phyloP scores from a whole-genome alignment of 345 rosid species.

The Crucihimalaya himalaica region DNA sequence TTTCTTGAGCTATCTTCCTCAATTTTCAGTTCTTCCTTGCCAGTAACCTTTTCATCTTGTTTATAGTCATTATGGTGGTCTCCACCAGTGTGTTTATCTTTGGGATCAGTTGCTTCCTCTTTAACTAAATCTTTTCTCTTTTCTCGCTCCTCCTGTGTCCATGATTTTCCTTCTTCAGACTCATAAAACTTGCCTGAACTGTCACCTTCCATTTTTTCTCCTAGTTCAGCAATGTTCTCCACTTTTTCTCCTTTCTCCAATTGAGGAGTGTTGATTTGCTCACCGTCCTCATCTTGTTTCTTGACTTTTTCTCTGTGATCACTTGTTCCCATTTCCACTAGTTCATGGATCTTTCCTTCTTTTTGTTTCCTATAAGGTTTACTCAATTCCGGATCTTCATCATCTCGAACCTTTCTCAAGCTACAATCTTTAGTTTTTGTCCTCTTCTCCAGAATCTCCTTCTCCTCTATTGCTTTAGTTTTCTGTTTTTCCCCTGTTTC shows the following conservation, averaged over 20 bases:
- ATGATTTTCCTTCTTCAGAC: slow-evolving; percentile 15
- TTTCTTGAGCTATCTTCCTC: neutral
- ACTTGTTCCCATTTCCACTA: slow-evolving; percentile 5
- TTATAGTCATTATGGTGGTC: neutral
- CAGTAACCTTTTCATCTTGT: neutral
- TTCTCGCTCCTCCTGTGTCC: slow-evolving; percentile 2
- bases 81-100: slow-evolving; percentile 8
- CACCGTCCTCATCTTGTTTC: neutral
- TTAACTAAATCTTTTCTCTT: neutral
- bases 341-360: slow-evolving; percentile 13
- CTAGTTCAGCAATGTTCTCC: slow-evolving; percentile 6
- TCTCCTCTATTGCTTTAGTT: neutral
- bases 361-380: neutral
- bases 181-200: slow-evolving; percentile 3
- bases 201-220: neutral
- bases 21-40: neutral
- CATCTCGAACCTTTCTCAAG: slow-evolving; percentile 11
- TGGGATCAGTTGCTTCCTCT: slow-evolving; percentile 18
- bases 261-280: neutral
- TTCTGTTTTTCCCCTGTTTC: slow-evolving; percentile 3
- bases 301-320: slow-evolving; percentile 11
- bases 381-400: neutral
- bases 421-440: slow-evolving; percentile 12
- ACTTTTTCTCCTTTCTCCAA: neutral
- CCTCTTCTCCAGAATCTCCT: neutral